Conservation (phyloP, 345 rosid genomes). For the Gossypium bickii region DNA sequence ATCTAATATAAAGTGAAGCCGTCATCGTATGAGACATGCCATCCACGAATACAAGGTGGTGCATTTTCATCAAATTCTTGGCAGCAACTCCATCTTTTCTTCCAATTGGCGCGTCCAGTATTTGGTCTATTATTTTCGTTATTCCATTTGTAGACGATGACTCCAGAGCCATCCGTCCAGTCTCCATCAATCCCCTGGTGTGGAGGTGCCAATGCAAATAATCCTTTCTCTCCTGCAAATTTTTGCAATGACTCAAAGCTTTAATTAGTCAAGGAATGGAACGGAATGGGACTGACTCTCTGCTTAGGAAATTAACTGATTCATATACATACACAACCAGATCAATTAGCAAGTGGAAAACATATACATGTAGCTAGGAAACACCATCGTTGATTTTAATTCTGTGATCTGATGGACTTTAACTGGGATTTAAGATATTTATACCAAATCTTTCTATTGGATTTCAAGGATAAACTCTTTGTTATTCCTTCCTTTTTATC, state of each 20-base stretch:
- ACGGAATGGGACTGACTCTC: not conserved
- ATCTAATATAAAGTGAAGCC: slow-evolving; percentile 44
- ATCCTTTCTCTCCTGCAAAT: slow-evolving; percentile 46
- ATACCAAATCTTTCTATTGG: not conserved
- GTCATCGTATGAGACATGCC: slow-evolving; percentile 59
- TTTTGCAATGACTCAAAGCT: not conserved
- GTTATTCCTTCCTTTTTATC: not conserved
- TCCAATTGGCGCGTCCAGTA: slow-evolving; percentile 48
- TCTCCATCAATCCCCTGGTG: slow-evolving; percentile 67
- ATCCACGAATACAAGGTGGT: slow-evolving; percentile 45
- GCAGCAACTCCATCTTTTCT: slow-evolving; percentile 57
- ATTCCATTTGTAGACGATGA: slow-evolving; percentile 56
- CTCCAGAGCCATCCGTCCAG: slow-evolving; percentile 55
- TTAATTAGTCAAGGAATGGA: too few relatives aligned
- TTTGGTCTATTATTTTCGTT: slow-evolving; percentile 43
- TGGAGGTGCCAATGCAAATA: slow-evolving; percentile 53
- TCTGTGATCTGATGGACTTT: not conserved
- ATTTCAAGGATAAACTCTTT: not conserved
- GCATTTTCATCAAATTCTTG: slow-evolving; percentile 48
- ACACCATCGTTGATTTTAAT: not conserved
- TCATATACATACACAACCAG: too few relatives aligned
- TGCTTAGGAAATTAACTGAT: not conserved
- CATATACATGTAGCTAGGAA: not conserved
- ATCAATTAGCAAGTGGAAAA: not conserved
- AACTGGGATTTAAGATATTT: not conserved